Evolutionary conservation across 2,329 filamentous ascomycete genomes (phyloP).

Genomic region (Dactylonectria estremocensis): DNA sequence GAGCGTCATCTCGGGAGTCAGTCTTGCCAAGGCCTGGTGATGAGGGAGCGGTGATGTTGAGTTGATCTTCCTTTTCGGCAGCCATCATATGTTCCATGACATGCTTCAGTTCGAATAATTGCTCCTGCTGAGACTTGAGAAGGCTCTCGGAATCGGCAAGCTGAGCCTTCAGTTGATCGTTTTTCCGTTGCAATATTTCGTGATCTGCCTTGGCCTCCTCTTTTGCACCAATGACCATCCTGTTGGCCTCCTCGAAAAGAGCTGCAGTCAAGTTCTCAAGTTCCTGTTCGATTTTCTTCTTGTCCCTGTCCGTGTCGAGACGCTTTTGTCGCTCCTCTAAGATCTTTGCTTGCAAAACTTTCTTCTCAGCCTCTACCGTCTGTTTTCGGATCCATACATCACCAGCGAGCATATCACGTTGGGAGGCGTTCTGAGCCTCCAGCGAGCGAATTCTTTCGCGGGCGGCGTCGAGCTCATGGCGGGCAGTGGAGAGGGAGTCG

Average conservation of each 20-base stretch:
- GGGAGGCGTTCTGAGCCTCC: constrained; percentile 75
- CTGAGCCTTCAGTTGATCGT: constrained; percentile 89
- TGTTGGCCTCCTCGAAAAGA: constrained; percentile 98
- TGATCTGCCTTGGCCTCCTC: constrained; percentile 90
- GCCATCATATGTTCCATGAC: constrained; percentile 91
- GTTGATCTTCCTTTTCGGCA: constrained; percentile 79
- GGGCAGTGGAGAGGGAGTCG: constrained; percentile 85
- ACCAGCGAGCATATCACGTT: constrained; percentile 80
- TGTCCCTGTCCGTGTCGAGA: constrained; percentile 80
- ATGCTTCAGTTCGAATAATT: constrained; percentile 89
- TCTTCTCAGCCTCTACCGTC: constrained; percentile 81
- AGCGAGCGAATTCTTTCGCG: constrained; percentile 77
- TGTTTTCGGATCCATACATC: constrained; percentile 84
- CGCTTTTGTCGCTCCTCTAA: constrained; percentile 77
- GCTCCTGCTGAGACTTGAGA: constrained; percentile 91
- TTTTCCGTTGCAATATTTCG: constrained; percentile 85
- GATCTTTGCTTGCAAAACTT: constrained; percentile 69
- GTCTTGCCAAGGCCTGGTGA: constrained; percentile 83
- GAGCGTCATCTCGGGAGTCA: constrained; percentile 69
- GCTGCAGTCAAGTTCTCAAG: constrained; percentile 91
- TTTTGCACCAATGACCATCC: constrained; percentile 92
- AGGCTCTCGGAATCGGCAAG: constrained; percentile 89
- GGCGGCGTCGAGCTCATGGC: constrained; percentile 85
- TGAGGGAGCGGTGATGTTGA: constrained; percentile 81
- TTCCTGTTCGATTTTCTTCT: constrained; percentile 92